Evolutionary conservation across 129 eudicot species (phyloP).

Genomic region (Ambrosia artemisiifolia): DNA sequence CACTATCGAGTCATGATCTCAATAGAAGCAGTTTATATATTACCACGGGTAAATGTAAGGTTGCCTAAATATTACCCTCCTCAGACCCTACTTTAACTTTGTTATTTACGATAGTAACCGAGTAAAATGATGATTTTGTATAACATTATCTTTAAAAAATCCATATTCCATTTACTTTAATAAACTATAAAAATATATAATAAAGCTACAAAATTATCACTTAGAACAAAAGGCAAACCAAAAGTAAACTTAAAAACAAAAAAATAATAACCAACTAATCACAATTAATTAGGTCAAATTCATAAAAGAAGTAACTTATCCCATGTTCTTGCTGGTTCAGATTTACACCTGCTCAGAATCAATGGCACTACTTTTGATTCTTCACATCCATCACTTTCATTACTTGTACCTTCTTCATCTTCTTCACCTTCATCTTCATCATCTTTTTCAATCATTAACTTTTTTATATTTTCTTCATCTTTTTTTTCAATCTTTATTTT

Average conservation of each 20-base stretch:
- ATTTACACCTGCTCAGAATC: constrained; percentile 66
- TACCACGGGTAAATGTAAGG: no score
- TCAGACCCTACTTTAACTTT: no score
- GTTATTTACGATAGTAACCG: no score
- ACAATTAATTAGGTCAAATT: constrained; percentile 25
- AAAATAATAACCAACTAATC: constrained; percentile 19
- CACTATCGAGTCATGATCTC: no score
- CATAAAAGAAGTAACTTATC: constrained; percentile 35
- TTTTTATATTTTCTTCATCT: neutral
- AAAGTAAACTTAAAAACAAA: neutral
- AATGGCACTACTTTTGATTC: constrained; percentile 38
- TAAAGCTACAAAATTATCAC: neutral
- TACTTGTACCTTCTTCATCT: constrained; percentile 16
- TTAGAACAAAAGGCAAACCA: neutral
- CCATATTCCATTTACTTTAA: no score
- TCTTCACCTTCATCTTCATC: neutral
- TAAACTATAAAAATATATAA: neutral
- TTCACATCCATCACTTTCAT: constrained; percentile 12
- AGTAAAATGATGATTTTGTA: no score
- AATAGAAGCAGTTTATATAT: no score
- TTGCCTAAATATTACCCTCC: no score
- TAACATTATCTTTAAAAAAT: no score
- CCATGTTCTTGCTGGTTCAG: constrained; percentile 79
- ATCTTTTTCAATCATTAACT: neutral
- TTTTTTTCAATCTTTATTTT: constrained; percentile 10